Evolutionary conservation across 768 basidiomycete genomes (phyloP).

Genomic region (Austroboletus festivus): DNA sequence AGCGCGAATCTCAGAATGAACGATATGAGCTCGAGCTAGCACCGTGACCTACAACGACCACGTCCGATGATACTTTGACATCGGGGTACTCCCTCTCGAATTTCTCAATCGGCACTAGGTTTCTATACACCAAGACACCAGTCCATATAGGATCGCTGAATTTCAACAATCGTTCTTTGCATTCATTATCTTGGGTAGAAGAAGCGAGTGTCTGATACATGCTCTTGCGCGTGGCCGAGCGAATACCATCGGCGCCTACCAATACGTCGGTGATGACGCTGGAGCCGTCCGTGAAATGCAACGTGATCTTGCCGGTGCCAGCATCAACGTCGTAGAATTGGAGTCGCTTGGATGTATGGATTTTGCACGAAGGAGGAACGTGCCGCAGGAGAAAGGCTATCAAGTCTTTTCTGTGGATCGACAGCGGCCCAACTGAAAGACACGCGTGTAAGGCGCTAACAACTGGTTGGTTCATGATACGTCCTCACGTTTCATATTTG

Average conservation of each 20-base stretch:
- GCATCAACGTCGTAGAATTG: conserved; percentile 26
- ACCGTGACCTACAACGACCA: conserved; percentile 19
- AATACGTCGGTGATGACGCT: conserved; percentile 38
- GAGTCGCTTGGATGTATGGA: conserved; percentile 37
- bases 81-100: conserved; percentile 34
- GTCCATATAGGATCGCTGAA: conserved; percentile 38
- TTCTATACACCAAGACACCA: conserved; percentile 38
- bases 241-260: conserved; percentile 43
- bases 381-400: conserved; percentile 33
- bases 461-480: neutral
- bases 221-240: conserved; percentile 31
- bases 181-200: neutral
- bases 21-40: neutral
- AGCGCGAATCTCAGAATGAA: too few relatives aligned
- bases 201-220: conserved; percentile 24
- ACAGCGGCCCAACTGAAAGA: conserved; percentile 26
- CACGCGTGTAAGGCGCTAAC: neutral
- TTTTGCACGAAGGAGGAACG: conserved; percentile 23
- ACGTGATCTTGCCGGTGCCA: conserved; percentile 18
- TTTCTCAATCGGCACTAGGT: conserved; percentile 29
- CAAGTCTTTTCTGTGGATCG: conserved; percentile 39
- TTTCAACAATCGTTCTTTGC: conserved; percentile 8
- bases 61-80: conserved; percentile 19
- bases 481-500: conserved; percentile 22
- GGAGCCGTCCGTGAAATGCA: conserved; percentile 39